A percentile compares a stretch with the other conserved stretches of the same genome.
phyloP scores from a whole-genome alignment of 441 rosid species.

The Pelargonium citronellum region DNA sequence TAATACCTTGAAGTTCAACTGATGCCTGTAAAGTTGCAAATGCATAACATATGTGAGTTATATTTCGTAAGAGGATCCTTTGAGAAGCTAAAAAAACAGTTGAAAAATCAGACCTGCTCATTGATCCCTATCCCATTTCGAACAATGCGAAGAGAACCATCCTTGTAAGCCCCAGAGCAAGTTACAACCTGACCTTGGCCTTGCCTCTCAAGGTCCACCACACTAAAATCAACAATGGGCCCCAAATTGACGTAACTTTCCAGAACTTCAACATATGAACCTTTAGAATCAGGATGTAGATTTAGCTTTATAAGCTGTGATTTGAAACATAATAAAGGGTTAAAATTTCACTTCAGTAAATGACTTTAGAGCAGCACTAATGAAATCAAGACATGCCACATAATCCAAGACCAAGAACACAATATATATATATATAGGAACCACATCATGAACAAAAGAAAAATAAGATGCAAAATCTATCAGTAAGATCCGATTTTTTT shows the following conservation, averaged over 20 bases:
- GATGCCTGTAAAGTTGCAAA: constrained; percentile 59
- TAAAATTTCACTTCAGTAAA: constrained; percentile 7
- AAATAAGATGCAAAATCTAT: not conserved
- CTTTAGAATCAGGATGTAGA: constrained; percentile 76
- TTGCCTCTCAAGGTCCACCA: constrained; percentile 98
- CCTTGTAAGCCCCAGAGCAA: constrained; percentile 96
- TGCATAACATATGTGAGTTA: constrained; percentile 13
- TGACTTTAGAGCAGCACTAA: constrained; percentile 9
- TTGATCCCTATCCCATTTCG: constrained; percentile 98
- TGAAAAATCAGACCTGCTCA: constrained; percentile 64
- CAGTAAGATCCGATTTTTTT: not conserved
- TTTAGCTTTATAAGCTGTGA: constrained; percentile 81
- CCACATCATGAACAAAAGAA: constrained; percentile 1
- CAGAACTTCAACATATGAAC: constrained; percentile 86
- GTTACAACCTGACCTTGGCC: constrained; percentile 99
- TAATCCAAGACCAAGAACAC: not conserved
- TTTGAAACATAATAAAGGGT: constrained; percentile 19
- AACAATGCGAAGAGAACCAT: constrained; percentile 94
- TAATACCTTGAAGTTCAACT: constrained; percentile 98
- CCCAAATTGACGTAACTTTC: constrained; percentile 93
- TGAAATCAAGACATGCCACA: constrained; percentile 1
- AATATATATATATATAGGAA: not conserved
- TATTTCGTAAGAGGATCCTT: constrained; percentile 6
- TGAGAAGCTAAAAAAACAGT: not conserved
- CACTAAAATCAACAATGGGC: constrained; percentile 94